Conservation (phyloP, 305 asterid species). For the Striga hermonthica region DNA sequence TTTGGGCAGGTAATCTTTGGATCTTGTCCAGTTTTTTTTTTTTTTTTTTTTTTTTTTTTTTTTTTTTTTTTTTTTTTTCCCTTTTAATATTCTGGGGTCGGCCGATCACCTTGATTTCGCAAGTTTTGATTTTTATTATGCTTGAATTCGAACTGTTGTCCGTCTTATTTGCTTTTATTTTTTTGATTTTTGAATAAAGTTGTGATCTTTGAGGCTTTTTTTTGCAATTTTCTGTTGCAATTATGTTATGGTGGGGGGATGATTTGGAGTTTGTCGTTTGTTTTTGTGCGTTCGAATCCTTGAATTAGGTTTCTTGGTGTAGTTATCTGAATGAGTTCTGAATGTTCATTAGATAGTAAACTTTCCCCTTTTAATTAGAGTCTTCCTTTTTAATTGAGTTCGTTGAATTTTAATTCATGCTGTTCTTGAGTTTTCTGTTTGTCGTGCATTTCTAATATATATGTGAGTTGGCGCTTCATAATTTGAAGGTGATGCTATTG, state of each 20-base stretch:
- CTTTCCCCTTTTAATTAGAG: background rate
- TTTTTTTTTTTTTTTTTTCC: background rate
- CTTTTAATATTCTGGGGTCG: background rate
- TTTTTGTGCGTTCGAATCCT: conserved; percentile 21
- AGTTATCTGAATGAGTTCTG: background rate
- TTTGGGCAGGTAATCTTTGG: conserved; percentile 43
- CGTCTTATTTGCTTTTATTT: background rate
- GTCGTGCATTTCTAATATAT: background rate
- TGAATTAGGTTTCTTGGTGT: conserved; percentile 36
- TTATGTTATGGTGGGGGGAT: conserved; percentile 32
- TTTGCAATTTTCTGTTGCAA: conserved; percentile 31
- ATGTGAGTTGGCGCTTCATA: conserved; percentile 15
- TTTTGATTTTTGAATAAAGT: conserved; percentile 15
- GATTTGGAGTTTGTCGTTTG: conserved; percentile 35
- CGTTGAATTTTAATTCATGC: too few species aligned
- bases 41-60: conserved; percentile 9
- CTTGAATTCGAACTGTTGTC: conserved; percentile 20
- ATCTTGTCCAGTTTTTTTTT: conserved; percentile 24
- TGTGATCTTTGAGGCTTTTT: conserved; percentile 40
- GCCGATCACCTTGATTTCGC: conserved; percentile 24
- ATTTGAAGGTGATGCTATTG: conserved; percentile 3
- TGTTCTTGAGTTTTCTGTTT: conserved; percentile 14
- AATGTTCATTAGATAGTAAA: background rate
- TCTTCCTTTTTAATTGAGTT: background rate
- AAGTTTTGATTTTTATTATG: conserved; percentile 34